These are phyloP conservation scores for Udeniomyces megalosporus DNA, from an alignment of 768 basidiomycete genomes.

Conservation along the genomic window DNA sequence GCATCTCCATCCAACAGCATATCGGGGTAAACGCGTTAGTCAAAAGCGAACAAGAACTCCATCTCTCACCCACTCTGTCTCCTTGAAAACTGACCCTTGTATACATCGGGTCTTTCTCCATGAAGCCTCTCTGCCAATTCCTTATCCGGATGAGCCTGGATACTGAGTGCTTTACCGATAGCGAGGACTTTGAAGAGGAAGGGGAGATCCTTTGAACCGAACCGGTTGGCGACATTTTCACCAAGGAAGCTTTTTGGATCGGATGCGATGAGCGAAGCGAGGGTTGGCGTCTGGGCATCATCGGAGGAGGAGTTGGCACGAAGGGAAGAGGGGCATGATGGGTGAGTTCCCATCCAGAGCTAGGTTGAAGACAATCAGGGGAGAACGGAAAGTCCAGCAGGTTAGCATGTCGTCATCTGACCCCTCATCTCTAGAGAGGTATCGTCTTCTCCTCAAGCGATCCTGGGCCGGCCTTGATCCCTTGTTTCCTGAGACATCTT, in stretches of 20 bases:
- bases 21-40: not conserved
- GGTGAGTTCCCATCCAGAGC: conserved; percentile 99
- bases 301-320: conserved; percentile 32
- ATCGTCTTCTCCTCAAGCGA: too few relatives aligned
- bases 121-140: conserved; percentile 54
- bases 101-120: conserved; percentile 55
- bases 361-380: conserved; percentile 25
- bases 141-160: conserved; percentile 87
- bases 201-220: conserved; percentile 58
- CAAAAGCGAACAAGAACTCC: too few relatives aligned
- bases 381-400: not conserved
- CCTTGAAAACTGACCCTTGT: conserved; percentile 54
- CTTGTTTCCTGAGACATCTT: too few relatives aligned
- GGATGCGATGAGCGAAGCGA: conserved; percentile 44
- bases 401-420: not conserved
- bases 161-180: conserved; percentile 73
- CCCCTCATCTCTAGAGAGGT: too few relatives aligned
- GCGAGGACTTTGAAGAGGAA: conserved; percentile 87
- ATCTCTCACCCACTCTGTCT: too few relatives aligned
- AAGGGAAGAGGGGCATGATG: conserved; percentile 48
- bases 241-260: conserved; percentile 57
- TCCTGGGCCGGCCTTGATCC: too few relatives aligned
- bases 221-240: conserved; percentile 32
- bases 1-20: not conserved
- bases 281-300: not conserved